These are phyloP conservation scores for Amanita exitialis DNA, from an alignment of 768 basidiomycete species.

Conservation along the genomic window DNA sequence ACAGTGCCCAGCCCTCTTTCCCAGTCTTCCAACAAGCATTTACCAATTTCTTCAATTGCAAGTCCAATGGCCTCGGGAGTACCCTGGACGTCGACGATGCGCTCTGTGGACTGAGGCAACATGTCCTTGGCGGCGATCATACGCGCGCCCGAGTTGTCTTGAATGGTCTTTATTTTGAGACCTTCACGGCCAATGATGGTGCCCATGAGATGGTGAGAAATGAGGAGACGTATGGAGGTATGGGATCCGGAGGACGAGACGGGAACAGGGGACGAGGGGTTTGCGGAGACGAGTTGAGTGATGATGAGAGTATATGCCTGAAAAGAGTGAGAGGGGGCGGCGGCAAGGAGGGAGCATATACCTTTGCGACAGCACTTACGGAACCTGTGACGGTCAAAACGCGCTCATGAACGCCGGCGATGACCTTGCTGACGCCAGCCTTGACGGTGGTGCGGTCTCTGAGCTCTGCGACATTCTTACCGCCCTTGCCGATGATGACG, in stretches of 20 bases:
- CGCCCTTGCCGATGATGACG: slow-evolving; percentile 93
- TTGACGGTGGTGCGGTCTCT: slow-evolving; percentile 94
- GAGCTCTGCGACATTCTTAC: slow-evolving; percentile 96
- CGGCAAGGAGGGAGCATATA: slow-evolving; percentile 19
- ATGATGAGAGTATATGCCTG: slow-evolving; percentile 95
- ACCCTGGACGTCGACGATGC: slow-evolving; percentile 96
- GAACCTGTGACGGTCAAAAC: slow-evolving; percentile 91
- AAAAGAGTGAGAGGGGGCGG: slow-evolving; percentile 10
- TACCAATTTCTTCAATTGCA: slow-evolving; percentile 93
- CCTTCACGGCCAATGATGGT: slow-evolving; percentile 95
- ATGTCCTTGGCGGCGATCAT: slow-evolving; percentile 99
- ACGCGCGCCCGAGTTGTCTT: slow-evolving; percentile 89
- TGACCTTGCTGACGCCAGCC: slow-evolving; percentile 98
- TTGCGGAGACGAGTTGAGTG: slow-evolving; percentile 78
- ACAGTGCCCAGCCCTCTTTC: slow-evolving; percentile 91
- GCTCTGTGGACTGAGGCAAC: slow-evolving; percentile 98
- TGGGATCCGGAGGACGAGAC: slow-evolving; percentile 64
- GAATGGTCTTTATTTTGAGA: slow-evolving; percentile 98
- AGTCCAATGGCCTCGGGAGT: slow-evolving; percentile 85
- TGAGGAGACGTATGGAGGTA: slow-evolving; percentile 92
- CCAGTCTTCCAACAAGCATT: slow-evolving; percentile 94
- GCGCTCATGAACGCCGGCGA: slow-evolving; percentile 94
- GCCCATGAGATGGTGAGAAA: slow-evolving; percentile 99
- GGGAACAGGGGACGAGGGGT: slow-evolving; percentile 60
- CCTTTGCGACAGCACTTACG: slow-evolving; percentile 90